Conservation (phyloP, 2,329 filamentous ascomycete species). For the Exophiala spinifera region DNA sequence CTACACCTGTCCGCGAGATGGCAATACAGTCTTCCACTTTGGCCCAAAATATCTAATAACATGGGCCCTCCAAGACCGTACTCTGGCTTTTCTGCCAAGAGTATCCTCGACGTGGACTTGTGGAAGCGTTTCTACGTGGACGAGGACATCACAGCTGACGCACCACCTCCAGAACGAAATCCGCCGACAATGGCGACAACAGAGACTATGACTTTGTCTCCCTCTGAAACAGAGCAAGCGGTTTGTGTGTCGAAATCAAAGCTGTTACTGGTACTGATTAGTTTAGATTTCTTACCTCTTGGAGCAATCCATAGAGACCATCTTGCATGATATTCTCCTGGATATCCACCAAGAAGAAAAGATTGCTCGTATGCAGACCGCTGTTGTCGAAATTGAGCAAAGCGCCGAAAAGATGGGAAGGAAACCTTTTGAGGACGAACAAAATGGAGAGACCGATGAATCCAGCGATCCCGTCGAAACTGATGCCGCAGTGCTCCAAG, state of each 20-base stretch:
- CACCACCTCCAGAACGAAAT: conserved; percentile 18
- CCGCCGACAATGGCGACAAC: conserved; percentile 14
- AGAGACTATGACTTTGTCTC: conserved; percentile 15
- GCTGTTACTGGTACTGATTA: conserved; percentile 8
- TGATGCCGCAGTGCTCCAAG: conserved; percentile 51
- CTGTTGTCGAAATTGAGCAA: conserved; percentile 44
- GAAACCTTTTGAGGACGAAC: conserved; percentile 33
- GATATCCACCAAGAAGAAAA: conserved; percentile 61
- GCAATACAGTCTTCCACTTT: no score
- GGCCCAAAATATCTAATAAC: not conserved
- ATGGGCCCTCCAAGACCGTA: conserved; percentile 15
- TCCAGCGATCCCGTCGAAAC: conserved; percentile 42
- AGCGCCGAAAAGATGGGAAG: conserved; percentile 37
- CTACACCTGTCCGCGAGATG: not conserved
- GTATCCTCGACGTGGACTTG: conserved; percentile 12
- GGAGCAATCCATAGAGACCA: conserved; percentile 57
- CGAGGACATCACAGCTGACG: conserved; percentile 23
- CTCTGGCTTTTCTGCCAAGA: conserved; percentile 6
- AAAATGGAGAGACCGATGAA: conserved; percentile 34
- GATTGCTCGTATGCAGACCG: conserved; percentile 55
- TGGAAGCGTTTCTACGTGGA: conserved; percentile 22
- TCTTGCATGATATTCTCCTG: conserved; percentile 58
- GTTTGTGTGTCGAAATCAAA: conserved; percentile 5
- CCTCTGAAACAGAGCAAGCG: conserved; percentile 20
- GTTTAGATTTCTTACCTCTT: conserved; percentile 43